Evolutionary conservation across 1,284 basidiomycete genomes (phyloP).

Genomic region (Fomitiporia mediterranea): DNA sequence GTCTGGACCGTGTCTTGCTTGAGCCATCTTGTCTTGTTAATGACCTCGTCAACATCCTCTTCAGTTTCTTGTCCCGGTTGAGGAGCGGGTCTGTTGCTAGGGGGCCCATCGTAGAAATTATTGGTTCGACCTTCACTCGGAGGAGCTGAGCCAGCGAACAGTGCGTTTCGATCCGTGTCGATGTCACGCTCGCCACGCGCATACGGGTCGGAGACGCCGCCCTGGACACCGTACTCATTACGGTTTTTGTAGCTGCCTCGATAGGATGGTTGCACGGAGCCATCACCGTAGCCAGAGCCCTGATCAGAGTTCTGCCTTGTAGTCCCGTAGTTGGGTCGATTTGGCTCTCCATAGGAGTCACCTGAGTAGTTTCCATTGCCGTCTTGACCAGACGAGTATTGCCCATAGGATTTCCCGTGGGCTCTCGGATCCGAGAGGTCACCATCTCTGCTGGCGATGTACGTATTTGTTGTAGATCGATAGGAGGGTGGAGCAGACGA

Average conservation of each 20-base stretch:
- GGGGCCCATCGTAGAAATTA: constrained; percentile 50
- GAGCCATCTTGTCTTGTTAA: constrained; percentile 83
- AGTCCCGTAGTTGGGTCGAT: constrained; percentile 6
- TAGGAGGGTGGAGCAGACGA: constrained; percentile 36
- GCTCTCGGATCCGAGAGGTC: constrained; percentile 40
- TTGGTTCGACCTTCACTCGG: constrained; percentile 43
- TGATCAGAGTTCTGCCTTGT: constrained; percentile 26
- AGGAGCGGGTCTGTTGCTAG: constrained; percentile 38
- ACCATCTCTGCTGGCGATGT: constrained; percentile 62
- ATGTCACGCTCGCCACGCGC: constrained; percentile 52
- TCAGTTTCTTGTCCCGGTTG: constrained; percentile 79
- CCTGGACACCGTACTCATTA: constrained; percentile 48
- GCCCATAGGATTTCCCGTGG: constrained; percentile 28
- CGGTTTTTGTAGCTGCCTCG: constrained; percentile 19
- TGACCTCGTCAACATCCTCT: constrained; percentile 95
- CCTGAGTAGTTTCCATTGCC: neutral
- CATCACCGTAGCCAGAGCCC: constrained; percentile 22
- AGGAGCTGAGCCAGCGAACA: constrained; percentile 70
- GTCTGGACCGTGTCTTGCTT: constrained; percentile 94
- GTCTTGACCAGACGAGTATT: constrained; percentile 28
- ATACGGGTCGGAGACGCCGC: constrained; percentile 57
- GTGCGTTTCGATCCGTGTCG: constrained; percentile 65
- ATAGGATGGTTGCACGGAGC: neutral
- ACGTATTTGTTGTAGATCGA: constrained; percentile 55
- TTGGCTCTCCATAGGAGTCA: neutral